Conservation (phyloP, 2,329 filamentous ascomycete species). For the Sclerotinia minor region DNA sequence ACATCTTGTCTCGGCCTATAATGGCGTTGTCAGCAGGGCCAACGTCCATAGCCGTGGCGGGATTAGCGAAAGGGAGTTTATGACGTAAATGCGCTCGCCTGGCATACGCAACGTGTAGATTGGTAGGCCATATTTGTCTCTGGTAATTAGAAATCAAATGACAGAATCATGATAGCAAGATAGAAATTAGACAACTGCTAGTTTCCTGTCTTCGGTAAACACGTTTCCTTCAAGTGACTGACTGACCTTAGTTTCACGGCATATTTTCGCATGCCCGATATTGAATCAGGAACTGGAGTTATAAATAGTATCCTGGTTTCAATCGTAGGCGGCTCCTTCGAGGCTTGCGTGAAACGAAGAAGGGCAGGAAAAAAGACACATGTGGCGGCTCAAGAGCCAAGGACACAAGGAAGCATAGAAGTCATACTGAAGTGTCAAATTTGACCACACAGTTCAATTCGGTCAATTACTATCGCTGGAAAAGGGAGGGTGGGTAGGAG, state of each 20-base stretch:
- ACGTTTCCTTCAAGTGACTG: background rate
- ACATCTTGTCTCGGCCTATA: constrained; percentile 18
- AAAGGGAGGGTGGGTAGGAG: background rate
- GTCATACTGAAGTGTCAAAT: background rate
- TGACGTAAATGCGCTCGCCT: background rate
- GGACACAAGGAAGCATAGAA: background rate
- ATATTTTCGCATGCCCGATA: constrained; percentile 1
- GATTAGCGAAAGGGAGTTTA: background rate
- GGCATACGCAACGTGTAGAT: background rate
- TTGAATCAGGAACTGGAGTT: constrained; percentile 17
- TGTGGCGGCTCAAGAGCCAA: background rate
- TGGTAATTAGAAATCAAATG: background rate
- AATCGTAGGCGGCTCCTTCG: constrained; percentile 19
- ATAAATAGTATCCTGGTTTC: constrained; percentile 20
- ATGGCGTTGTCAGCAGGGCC: constrained; percentile 13
- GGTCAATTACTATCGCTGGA: no score
- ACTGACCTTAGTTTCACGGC: constrained; percentile 4
- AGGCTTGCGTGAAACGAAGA: constrained; percentile 17
- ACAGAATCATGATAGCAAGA: background rate
- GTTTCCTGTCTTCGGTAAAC: background rate
- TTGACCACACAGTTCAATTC: background rate
- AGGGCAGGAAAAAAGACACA: constrained; percentile 22
- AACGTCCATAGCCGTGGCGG: constrained; percentile 13
- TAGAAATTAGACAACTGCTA: background rate
- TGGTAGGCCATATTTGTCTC: background rate